These are phyloP conservation scores for Mortierella sp. DNA, from an alignment of 371 early-diverging fungal genomes.

Conservation along the genomic window DNA sequence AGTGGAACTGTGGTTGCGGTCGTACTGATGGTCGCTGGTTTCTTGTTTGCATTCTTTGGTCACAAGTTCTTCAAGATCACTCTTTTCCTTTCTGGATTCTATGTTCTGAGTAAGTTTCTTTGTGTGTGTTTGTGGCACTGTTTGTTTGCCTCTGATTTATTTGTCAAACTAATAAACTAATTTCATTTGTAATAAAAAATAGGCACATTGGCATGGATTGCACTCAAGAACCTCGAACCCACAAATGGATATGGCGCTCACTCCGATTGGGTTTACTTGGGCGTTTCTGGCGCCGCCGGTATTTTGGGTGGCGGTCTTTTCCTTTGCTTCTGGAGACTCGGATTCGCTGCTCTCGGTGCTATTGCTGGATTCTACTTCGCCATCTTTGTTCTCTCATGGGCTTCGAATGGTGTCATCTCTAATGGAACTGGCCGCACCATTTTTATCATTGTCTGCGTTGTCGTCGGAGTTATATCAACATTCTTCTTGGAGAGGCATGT, in stretches of 20 bases:
- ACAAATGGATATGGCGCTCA: slow-evolving; percentile 60
- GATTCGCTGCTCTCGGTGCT: slow-evolving; percentile 69
- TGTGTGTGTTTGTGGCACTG: slow-evolving; percentile 15
- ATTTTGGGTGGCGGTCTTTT: slow-evolving; percentile 64
- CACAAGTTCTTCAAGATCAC: slow-evolving; percentile 66
- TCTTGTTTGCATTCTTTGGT: slow-evolving; percentile 59
- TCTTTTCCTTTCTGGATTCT: slow-evolving; percentile 73
- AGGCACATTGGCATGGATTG: slow-evolving; percentile 64
- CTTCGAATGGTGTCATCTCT: slow-evolving; percentile 60
- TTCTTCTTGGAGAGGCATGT: slow-evolving; percentile 65
- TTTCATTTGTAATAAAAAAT: slow-evolving; percentile 3
- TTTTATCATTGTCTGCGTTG: slow-evolving; percentile 62
- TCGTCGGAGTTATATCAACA: slow-evolving; percentile 64
- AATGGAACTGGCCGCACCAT: slow-evolving; percentile 60
- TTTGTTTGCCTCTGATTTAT: background rate
- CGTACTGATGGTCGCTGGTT: slow-evolving; percentile 65
- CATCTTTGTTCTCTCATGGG: slow-evolving; percentile 70
- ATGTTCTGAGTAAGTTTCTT: slow-evolving; percentile 58
- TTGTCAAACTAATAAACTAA: background rate
- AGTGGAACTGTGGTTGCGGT: slow-evolving; percentile 64
- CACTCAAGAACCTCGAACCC: slow-evolving; percentile 65
- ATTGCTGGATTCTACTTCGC: slow-evolving; percentile 69
- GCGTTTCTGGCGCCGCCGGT: slow-evolving; percentile 66
- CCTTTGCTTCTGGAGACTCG: slow-evolving; percentile 70
- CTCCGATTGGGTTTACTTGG: slow-evolving; percentile 64